Evolutionary conservation across 441 rosid species (phyloP), one percentile per base, ranked within the genome.

Genomic region (Hypseocharis bilobata): DNA sequence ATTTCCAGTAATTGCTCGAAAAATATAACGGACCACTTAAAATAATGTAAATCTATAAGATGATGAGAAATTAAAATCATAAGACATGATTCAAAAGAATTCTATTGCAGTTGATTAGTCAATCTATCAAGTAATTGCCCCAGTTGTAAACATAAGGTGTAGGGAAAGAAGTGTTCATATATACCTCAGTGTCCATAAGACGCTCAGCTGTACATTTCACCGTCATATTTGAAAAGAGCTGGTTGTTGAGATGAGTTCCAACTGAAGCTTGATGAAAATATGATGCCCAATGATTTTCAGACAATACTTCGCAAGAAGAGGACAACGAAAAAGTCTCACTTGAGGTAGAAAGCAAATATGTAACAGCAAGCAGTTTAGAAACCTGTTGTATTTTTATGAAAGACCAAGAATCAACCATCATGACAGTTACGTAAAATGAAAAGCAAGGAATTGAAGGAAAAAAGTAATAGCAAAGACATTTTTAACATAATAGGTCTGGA

Each of bases 231-330:
- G 84, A 75, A 73, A 84, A 78, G 79, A 88, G 85, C 69, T 82
- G 87, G 75, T 76, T 69, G 69, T 80, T 88, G 63, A 83, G 79
- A 76, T 87, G 86, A 65, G 87, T 81, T 60, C 96, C 92, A 76
- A 93, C 75, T 58, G 97, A 91, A 73, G 95, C 96, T 84, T 93
- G 97, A 82, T 93, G 97, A 68, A 88, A 93, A 83, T 74, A 87
- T 65, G 96, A 83, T 75, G 93, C 97, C 99, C 93, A 93, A 10
- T 86, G 87, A 75, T 88, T 85, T 79, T 82, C 86, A 65, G 96
- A 83, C 29, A 87, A 82, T 64, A 55, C 83, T 54, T 84, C 81
- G 79, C 77, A 67, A 49, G 66, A 70, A 51, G 80, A 72, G 54
- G 82, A 61, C 65, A 86, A 74, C 68, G 83, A 65, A 69, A 74